A percentile compares a stretch with the other conserved stretches of the same genome.
phyloP scores from a whole-genome alignment of 192 early-diverging fungal genomes.

The Coemansia sp. region DNA sequence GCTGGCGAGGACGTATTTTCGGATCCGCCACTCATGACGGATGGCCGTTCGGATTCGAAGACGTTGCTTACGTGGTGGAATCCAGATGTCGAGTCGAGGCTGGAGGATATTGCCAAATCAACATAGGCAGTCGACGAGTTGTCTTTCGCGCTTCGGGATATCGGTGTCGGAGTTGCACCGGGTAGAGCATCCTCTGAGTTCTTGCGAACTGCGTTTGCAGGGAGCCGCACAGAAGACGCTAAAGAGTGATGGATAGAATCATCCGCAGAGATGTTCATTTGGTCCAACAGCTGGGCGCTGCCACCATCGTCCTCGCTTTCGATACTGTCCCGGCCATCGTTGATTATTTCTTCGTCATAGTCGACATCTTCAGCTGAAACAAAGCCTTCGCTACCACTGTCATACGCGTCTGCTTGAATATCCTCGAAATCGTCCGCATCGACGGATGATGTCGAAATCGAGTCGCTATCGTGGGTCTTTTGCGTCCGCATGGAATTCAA shows the following conservation, averaged over 20 bases:
- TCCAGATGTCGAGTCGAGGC: slow-evolving; percentile 48
- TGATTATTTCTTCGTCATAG: slow-evolving; percentile 2
- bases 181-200: neutral
- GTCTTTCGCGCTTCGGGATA: neutral
- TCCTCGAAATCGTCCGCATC: slow-evolving; percentile 41
- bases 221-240: slow-evolving; percentile 25
- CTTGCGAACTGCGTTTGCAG: slow-evolving; percentile 27
- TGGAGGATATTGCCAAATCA: slow-evolving; percentile 43
- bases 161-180: neutral
- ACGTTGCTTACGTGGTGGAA: slow-evolving; percentile 51
- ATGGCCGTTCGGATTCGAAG: slow-evolving; percentile 24
- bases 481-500: slow-evolving; percentile 32
- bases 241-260: neutral
- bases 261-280: neutral
- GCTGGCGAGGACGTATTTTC: neutral
- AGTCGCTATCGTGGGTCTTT: neutral
- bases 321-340: neutral
- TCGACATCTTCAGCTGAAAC: slow-evolving; percentile 48
- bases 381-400: slow-evolving; percentile 53
- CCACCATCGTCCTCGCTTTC: slow-evolving; percentile 1
- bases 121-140: slow-evolving; percentile 18
- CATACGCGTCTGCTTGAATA: slow-evolving; percentile 24
- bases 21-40: slow-evolving; percentile 1
- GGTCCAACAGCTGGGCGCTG: slow-evolving; percentile 11
- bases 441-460: slow-evolving; percentile 3